Evolutionary conservation across 345 rosid genomes (phyloP).

Genomic region (Angophora floribunda): DNA sequence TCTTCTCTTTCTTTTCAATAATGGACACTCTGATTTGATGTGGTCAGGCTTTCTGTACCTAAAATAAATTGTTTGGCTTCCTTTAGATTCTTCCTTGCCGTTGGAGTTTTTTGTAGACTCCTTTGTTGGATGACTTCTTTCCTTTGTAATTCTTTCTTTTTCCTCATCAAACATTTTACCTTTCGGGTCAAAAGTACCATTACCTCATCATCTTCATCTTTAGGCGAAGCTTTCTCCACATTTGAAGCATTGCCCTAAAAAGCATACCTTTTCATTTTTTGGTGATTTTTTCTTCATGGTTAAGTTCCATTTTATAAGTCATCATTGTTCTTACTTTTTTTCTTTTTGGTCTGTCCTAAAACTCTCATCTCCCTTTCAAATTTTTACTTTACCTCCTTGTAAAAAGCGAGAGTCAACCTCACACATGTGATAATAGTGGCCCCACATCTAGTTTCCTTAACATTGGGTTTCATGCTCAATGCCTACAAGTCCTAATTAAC

Average conservation of each 20-base stretch:
- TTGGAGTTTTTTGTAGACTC: not conserved
- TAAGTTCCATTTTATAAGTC: not conserved
- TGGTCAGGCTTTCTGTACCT: rapidly evolving
- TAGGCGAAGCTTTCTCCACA: not conserved
- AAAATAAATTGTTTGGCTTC: not conserved
- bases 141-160: not conserved
- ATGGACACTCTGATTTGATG: not conserved
- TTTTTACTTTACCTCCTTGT: not conserved
- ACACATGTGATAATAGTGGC: not conserved
- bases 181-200: not conserved
- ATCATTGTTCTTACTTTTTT: not conserved
- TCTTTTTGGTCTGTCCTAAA: too few relatives aligned
- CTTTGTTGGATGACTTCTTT: not conserved
- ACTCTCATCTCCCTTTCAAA: too few relatives aligned
- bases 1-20: not conserved
- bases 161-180: not conserved
- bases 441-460: not conserved
- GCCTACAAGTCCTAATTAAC: not conserved
- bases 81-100: not conserved
- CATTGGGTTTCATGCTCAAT: not conserved
- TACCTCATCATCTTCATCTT: not conserved
- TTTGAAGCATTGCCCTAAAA: rapidly evolving
- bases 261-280: not conserved
- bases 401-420: not conserved
- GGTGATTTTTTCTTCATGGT: not conserved